Evolutionary conservation across 768 basidiomycete genomes (phyloP).

Genomic region (Auricularia auricula-judae): DNA sequence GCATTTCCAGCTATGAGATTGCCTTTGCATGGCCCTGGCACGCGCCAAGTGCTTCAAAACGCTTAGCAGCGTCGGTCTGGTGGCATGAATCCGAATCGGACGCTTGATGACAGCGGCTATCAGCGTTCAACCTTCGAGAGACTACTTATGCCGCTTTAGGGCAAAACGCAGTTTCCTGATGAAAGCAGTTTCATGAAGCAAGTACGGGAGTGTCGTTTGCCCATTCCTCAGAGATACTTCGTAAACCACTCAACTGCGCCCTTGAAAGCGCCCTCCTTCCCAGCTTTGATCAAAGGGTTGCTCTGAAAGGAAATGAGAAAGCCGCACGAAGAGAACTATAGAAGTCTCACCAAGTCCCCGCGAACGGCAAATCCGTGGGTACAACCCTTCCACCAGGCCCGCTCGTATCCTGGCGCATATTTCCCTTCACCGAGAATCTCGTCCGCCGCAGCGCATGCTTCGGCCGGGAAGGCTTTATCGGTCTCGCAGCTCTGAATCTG

Average conservation of each 20-base stretch:
- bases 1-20: no score
- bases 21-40: no score
- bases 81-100: no score
- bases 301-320: neutral
- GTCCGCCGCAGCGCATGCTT: constrained; percentile 3
- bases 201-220: neutral
- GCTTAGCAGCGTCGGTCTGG: no score
- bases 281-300: constrained; percentile 6
- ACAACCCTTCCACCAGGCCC: neutral
- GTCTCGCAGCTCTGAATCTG: constrained; percentile 10
- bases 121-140: no score
- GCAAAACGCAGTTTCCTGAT: no score
- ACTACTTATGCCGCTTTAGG: no score
- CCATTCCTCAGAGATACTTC: neutral
- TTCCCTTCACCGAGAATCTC: constrained; percentile 7
- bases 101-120: no score
- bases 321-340: neutral
- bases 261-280: constrained; percentile 9
- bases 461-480: constrained; percentile 6
- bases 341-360: constrained; percentile 6
- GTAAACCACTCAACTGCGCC: constrained; percentile 8
- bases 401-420: constrained; percentile 9
- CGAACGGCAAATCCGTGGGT: constrained; percentile 4
- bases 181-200: neutral
- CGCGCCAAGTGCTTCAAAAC: no score